A percentile compares a stretch with the other conserved stretches of the same genome.
These are phyloP conservation scores for Aureobasidium sp. DNA, from an alignment of 2,329 filamentous ascomycete genomes.

Conservation along the genomic window DNA sequence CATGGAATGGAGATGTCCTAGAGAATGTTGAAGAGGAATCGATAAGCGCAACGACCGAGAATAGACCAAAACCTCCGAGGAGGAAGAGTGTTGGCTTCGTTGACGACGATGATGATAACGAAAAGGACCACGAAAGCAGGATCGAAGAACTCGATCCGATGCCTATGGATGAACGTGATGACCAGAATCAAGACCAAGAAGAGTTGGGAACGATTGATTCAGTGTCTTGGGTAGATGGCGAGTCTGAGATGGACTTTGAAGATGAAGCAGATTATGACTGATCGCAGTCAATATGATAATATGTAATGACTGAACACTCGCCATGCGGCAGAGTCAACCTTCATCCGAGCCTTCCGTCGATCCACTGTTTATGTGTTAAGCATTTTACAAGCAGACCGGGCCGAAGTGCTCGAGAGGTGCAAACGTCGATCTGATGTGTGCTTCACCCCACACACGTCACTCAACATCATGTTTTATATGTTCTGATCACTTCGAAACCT, in stretches of 20 bases:
- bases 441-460: conserved; percentile 9
- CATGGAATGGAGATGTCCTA: conserved; percentile 87
- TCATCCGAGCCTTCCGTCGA: not conserved
- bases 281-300: not conserved
- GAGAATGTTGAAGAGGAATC: conserved; percentile 27
- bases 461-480: not conserved
- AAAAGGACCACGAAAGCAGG: conserved; percentile 19
- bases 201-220: conserved; percentile 21
- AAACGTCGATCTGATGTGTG: conserved; percentile 8
- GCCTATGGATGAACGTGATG: conserved; percentile 25
- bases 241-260: conserved; percentile 19
- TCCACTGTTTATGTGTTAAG: not conserved
- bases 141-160: conserved; percentile 24
- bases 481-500: conserved; percentile 2
- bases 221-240: conserved; percentile 17
- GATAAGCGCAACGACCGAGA: conserved; percentile 15
- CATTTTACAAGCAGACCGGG: not conserved
- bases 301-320: not conserved
- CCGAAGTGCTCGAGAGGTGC: conserved; percentile 10
- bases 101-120: conserved; percentile 23
- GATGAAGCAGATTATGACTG: conserved; percentile 19
- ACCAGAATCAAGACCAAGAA: conserved; percentile 22
- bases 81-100: conserved; percentile 28
- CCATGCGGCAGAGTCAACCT: not conserved
- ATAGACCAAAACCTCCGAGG: conserved; percentile 20